These are phyloP conservation scores for Murraya koenigii DNA, from an alignment of 345 rosid genomes.

Conservation along the genomic window DNA sequence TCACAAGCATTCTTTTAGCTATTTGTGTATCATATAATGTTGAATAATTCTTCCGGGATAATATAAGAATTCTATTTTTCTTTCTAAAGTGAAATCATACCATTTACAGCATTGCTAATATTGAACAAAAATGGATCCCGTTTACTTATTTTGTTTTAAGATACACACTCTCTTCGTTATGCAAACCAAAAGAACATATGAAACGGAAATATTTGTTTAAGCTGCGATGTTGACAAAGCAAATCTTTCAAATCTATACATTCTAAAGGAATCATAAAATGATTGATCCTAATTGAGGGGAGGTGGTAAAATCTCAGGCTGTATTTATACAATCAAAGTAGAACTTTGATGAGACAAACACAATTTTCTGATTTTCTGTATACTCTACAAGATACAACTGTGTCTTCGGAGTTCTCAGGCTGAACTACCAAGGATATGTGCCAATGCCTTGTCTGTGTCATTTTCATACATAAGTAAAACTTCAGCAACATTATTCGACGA, in stretches of 20 bases:
- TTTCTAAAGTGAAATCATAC: background rate
- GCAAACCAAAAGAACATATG: background rate
- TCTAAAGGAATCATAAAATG: background rate
- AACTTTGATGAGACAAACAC: background rate
- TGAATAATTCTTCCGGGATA: background rate
- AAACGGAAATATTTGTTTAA: too few relatives aligned
- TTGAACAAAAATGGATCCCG: background rate
- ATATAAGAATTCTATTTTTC: background rate
- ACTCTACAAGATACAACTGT: background rate
- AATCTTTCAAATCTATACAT: background rate
- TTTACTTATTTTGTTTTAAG: background rate
- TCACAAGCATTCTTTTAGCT: background rate
- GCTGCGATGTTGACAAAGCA: background rate
- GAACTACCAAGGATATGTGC: slow-evolving; percentile 52
- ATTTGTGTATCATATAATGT: background rate
- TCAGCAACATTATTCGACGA: slow-evolving; percentile 61
- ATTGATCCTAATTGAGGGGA: background rate
- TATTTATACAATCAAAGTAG: background rate
- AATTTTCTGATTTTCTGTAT: background rate
- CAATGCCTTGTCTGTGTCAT: slow-evolving; percentile 75
- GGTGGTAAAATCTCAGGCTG: background rate
- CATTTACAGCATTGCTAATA: background rate
- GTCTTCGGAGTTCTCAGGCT: slow-evolving; percentile 24
- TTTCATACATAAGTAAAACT: slow-evolving; percentile 61
- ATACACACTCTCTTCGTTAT: background rate